Conservation (phyloP, 305 asterid species). For the Plantago coronopus region DNA sequence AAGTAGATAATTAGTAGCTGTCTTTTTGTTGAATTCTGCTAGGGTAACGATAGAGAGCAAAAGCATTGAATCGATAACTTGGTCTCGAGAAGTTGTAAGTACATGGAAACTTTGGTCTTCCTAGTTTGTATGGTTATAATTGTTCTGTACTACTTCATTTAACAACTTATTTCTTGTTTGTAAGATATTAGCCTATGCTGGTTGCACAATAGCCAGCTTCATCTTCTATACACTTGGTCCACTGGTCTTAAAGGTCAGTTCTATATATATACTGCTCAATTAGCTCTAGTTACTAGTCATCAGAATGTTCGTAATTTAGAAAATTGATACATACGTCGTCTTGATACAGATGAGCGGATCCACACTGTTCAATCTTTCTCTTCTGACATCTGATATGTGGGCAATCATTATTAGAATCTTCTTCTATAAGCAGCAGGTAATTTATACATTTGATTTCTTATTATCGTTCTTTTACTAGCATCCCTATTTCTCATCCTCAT, state of each 20-base stretch:
- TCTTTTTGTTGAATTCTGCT: conserved; percentile 24
- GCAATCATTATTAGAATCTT: conserved; percentile 59
- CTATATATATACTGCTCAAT: not conserved
- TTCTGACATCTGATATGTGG: conserved; percentile 82
- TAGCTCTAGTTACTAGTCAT: not conserved
- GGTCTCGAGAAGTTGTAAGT: conserved; percentile 65
- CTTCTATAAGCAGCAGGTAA: conserved; percentile 68
- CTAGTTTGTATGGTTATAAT: not conserved
- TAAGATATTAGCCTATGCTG: conserved; percentile 53
- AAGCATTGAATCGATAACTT: conserved; percentile 40
- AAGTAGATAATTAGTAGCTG: not conserved
- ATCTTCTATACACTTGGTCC: conserved; percentile 59
- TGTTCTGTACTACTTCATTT: not conserved
- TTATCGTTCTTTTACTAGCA: not conserved
- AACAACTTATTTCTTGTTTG: not conserved
- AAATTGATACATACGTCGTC: not conserved
- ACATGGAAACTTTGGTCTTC: not conserved
- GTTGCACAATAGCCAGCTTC: conserved; percentile 48
- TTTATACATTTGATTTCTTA: not conserved
- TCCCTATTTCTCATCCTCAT: not conserved
- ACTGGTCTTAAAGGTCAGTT: conserved; percentile 47
- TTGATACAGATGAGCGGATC: conserved; percentile 62
- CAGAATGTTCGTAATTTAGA: not conserved
- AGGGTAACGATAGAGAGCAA: conserved; percentile 55
- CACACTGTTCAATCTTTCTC: conserved; percentile 68